Percentiles rank a stretch among this genome's conserved stretches.
These are phyloP conservation scores for Thielaviopsis populi DNA, from an alignment of 2,329 filamentous ascomycete genomes.

Conservation along the genomic window DNA sequence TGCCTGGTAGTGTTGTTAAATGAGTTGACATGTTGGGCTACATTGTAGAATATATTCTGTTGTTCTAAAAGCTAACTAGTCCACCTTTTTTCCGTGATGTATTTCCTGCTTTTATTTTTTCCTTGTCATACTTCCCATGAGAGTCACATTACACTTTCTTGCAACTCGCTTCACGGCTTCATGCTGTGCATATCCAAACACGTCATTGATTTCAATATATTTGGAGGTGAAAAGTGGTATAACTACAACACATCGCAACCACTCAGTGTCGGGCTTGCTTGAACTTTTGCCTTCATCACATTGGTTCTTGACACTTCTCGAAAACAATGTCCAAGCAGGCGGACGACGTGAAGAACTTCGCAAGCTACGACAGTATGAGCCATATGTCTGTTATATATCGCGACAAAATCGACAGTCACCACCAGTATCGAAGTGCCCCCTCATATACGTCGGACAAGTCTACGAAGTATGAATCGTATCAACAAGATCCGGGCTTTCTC, in stretches of 20 bases:
- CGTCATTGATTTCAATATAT: not conserved
- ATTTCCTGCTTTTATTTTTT: not conserved
- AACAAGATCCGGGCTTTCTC: not conserved
- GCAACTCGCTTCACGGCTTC: not conserved
- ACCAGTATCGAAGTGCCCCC: not conserved
- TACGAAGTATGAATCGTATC: not conserved
- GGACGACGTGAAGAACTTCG: not conserved
- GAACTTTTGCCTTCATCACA: not conserved
- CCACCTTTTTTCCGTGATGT: not conserved
- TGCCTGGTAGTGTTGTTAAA: not conserved
- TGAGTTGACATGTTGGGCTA: not conserved
- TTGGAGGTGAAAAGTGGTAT: not conserved
- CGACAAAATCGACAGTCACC: not conserved
- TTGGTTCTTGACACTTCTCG: not conserved
- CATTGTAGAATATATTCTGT: not conserved
- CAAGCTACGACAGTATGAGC: not conserved
- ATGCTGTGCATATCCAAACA: not conserved
- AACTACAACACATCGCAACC: not conserved
- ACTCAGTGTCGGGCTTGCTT: not conserved
- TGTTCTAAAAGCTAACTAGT: not conserved
- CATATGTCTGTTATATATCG: not conserved
- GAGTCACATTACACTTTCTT: not conserved
- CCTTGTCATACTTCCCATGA: not conserved
- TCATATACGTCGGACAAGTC: not conserved
- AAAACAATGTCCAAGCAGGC: not conserved